Percentiles rank a stretch among this genome's conserved stretches.
Evolutionary conservation across 148 eudicot species (phyloP).

Genomic region (Simmondsia chinensis): DNA sequence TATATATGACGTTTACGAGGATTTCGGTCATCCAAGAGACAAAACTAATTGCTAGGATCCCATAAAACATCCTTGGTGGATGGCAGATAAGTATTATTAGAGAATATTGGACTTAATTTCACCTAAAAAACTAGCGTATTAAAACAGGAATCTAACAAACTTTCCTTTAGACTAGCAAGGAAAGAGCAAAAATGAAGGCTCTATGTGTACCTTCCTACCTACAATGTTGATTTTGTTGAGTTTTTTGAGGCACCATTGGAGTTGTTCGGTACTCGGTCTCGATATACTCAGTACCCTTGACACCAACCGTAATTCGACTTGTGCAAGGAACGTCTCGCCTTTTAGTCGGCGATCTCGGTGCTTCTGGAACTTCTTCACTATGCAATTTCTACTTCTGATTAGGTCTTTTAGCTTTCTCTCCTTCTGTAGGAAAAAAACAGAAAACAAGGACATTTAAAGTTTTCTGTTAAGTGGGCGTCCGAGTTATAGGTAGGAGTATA

Average conservation of each 20-base stretch:
- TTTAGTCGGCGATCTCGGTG: constrained; percentile 26
- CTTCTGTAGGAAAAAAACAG: constrained; percentile 43
- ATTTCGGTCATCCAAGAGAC: constrained; percentile 2
- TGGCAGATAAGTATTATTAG: constrained; percentile 9
- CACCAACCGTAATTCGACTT: constrained; percentile 61
- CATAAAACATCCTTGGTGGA: constrained; percentile 13
- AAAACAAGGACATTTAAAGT: not conserved
- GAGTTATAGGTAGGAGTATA: too few species aligned
- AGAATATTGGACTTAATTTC: too few species aligned
- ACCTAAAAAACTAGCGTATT: too few species aligned
- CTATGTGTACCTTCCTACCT: constrained; percentile 47
- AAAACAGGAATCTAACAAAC: too few species aligned
- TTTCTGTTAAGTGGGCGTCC: too few species aligned
- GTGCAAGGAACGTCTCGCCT: constrained; percentile 34
- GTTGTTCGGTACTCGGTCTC: constrained; percentile 54
- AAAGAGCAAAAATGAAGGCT: constrained; percentile 63
- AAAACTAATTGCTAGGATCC: constrained; percentile 10
- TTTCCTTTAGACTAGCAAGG: constrained; percentile 33
- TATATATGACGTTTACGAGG: not conserved
- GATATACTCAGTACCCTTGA: constrained; percentile 51
- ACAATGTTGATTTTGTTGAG: constrained; percentile 39
- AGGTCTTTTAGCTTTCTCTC: constrained; percentile 70
- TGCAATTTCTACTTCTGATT: constrained; percentile 60
- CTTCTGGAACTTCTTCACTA: constrained; percentile 75
- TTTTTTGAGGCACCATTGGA: constrained; percentile 72